Conservation (phyloP, 2,329 filamentous ascomycete species). For the Phyllosticta citribraziliensis region DNA sequence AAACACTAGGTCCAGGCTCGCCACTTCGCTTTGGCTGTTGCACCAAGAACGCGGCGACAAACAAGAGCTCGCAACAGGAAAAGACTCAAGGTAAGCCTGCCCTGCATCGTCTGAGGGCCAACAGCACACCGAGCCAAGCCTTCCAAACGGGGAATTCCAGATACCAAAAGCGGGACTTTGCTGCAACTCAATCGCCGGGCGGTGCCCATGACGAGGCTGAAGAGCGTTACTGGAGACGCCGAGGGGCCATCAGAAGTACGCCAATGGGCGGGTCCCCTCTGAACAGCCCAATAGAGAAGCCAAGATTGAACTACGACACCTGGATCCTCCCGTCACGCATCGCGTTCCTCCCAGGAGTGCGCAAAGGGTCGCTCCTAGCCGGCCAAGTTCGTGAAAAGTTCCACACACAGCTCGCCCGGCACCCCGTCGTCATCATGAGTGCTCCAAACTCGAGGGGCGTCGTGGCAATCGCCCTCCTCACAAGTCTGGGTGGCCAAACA, state of each 20-base stretch:
- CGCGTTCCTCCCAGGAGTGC: neutral
- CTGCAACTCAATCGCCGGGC: neutral
- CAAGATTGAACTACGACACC: neutral
- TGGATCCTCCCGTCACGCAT: neutral
- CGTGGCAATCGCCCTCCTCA: neutral
- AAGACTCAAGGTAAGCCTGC: neutral
- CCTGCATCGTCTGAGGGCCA: neutral
- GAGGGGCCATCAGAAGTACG: neutral
- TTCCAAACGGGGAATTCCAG: neutral
- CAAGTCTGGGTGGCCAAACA: neutral
- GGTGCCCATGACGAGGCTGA: neutral
- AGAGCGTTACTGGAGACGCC: neutral
- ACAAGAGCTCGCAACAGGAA: neutral
- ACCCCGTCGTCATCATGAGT: neutral
- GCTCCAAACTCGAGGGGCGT: neutral
- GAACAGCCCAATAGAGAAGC: neutral
- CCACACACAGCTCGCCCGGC: neutral
- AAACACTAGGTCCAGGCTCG: neutral
- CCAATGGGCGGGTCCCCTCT: neutral
- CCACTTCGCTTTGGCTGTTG: neutral
- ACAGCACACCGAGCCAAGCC: neutral
- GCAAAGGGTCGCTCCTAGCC: neutral
- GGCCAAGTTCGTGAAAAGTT: neutral
- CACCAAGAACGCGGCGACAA: neutral
- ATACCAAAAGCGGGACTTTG: neutral